Conservation (phyloP, 345 rosid genomes). For the Leavenworthia alabamica region DNA sequence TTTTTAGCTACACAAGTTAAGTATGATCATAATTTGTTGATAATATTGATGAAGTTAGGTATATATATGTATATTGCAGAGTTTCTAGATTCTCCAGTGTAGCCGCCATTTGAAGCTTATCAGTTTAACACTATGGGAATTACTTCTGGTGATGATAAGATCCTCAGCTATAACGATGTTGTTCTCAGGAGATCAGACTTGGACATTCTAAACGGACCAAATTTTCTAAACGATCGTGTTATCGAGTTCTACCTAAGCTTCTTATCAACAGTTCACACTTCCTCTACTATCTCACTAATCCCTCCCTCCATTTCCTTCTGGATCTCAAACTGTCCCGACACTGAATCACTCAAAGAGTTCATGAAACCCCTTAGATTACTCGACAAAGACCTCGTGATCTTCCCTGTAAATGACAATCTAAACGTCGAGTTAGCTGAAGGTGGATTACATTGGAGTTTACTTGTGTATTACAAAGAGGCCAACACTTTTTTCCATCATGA, state of each 20-base stretch:
- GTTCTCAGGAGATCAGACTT: slow-evolving; percentile 76
- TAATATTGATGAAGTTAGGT: too few species aligned
- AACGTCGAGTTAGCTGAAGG: slow-evolving; percentile 67
- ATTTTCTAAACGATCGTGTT: slow-evolving; percentile 60
- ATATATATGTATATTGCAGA: neutral
- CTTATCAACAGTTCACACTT: slow-evolving; percentile 45
- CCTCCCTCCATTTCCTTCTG: slow-evolving; percentile 82
- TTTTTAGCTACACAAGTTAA: too few species aligned
- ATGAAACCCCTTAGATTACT: slow-evolving; percentile 45
- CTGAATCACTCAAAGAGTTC: slow-evolving; percentile 47
- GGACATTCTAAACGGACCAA: slow-evolving; percentile 51
- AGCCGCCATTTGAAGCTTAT: slow-evolving; percentile 6
- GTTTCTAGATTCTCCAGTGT: neutral
- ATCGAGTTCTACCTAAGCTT: slow-evolving; percentile 78
- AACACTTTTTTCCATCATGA: slow-evolving; percentile 74
- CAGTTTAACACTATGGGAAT: slow-evolving; percentile 37
- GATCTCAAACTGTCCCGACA: slow-evolving; percentile 62
- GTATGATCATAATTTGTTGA: too few species aligned
- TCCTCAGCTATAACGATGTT: slow-evolving; percentile 73
- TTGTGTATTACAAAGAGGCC: slow-evolving; percentile 46
- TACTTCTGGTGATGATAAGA: slow-evolving; percentile 53
- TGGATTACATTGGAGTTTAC: slow-evolving; percentile 82
- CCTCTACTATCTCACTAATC: slow-evolving; percentile 47
- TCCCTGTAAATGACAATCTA: slow-evolving; percentile 64
- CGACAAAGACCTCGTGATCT: slow-evolving; percentile 49